A percentile compares a stretch with the other conserved stretches of the same genome.
These are phyloP conservation scores for Marchantia polymorpha DNA, from an alignment of 225 moss, liverwort and hornwort species.

Conservation along the genomic window DNA sequence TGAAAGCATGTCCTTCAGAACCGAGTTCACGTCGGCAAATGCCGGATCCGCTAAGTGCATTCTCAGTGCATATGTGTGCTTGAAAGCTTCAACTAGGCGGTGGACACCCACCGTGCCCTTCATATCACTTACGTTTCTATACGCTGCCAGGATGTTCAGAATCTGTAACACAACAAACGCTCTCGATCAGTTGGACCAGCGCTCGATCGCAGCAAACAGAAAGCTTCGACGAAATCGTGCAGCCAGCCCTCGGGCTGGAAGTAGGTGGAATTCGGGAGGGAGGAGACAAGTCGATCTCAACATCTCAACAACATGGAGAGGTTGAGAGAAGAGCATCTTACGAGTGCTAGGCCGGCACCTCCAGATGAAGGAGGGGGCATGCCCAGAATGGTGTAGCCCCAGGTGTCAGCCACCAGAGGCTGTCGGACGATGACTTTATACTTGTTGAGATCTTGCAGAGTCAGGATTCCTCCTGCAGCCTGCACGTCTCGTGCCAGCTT, in stretches of 20 bases:
- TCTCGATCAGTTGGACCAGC: no score
- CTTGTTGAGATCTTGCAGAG: slow-evolving; percentile 49
- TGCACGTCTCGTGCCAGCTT: slow-evolving; percentile 55
- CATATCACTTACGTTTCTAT: slow-evolving; percentile 29
- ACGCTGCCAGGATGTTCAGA: slow-evolving; percentile 66
- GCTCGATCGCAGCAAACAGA: no score
- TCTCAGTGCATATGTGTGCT: slow-evolving; percentile 77
- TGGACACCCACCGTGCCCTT: slow-evolving; percentile 57
- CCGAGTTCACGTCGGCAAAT: slow-evolving; percentile 49
- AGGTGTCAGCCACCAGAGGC: slow-evolving; percentile 54
- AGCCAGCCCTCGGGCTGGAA: no score
- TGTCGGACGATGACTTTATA: slow-evolving; percentile 51
- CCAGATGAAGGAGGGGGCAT: slow-evolving; percentile 97
- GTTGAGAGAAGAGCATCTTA: slow-evolving; percentile 21
- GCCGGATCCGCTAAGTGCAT: slow-evolving; percentile 64
- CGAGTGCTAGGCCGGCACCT: slow-evolving; percentile 57
- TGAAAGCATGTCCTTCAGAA: slow-evolving; percentile 75
- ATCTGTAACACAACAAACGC: slow-evolving; percentile 49
- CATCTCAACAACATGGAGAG: no score
- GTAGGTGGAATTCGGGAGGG: no score
- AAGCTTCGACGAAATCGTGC: no score
- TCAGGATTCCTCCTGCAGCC: slow-evolving; percentile 60
- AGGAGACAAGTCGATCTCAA: no score
- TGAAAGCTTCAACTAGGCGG: slow-evolving; percentile 78
- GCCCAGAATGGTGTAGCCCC: slow-evolving; percentile 59